Evolutionary conservation across 352 stramenopile genomes (phyloP), one percentile per base, ranked within the genome.

Genomic region (Phytopythium montanum): DNA sequence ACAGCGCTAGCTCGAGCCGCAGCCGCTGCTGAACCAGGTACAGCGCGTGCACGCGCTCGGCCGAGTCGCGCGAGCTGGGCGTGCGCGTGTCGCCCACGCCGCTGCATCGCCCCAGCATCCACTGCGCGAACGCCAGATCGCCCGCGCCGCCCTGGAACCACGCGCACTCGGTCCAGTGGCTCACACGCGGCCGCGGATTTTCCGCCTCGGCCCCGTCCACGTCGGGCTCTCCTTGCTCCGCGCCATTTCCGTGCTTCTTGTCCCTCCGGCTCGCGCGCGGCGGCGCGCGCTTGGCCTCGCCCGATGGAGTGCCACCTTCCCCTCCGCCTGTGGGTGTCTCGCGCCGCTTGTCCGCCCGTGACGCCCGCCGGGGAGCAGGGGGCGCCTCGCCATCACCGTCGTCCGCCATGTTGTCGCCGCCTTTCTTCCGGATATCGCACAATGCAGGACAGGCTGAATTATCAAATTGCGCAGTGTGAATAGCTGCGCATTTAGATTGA

Each of bases 81-180:
- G 75, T 75, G 1, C 19, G 45, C 42, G 54, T 36, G 53, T 91
- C 77, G 5, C 63, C 72, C 13, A 76, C 61, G 19, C 73, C 68
- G 28, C 71, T 74, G 54, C 75, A 85, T 39, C 79, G 81, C 5
- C 67, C 71, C 31, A 91, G 70, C 16, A 91, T 63, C 79, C 75
- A 88, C 57, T 91, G 72, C 18, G 66, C 68, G 54, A 82, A 81
- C 39, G 52, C 48, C 46, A 91, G 38, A 19, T 89, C 72, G 1
- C 77, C 65, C 0, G 71, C 52, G 45, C 73, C 72, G 12, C 60
- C 72, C 36, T 54, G 56, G 48, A 80, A 91, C 79, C 79, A 91
- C 60, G 58, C 25, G 0, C 75, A 56, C 14, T 81, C 70, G 19
- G 52, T 59, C 41, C 53, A 48, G 12, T 69, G 38, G 34, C 56